Base-by-base conservation (phyloP, 495 filamentous ascomycete genomes). In the Pseudevernia furfuracea region DNA sequence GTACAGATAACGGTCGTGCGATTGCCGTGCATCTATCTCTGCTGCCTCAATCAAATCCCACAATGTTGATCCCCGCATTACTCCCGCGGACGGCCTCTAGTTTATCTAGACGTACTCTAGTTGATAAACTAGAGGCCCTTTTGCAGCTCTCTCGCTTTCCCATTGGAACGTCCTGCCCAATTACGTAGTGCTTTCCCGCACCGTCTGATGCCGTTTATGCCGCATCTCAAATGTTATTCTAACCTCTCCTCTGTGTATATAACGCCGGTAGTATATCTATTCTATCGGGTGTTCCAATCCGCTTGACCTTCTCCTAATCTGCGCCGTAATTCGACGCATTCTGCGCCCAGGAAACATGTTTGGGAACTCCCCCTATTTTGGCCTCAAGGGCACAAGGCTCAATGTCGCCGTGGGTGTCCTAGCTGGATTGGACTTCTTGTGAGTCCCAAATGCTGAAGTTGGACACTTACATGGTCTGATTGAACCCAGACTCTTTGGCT, bases 371-470 rank as follows among this genome's bases (percentile, higher is more conserved):
- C 75, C 71, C 21, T 89, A 82, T 70, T 82, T 88, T 65, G 88
- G 88, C 74, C 83, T 90, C 62, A 80, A 80, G 67, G 88, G 88
- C 77, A 73, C 77, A 46, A 77, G 77, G 72, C 81, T 91, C 43
- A 87, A 89, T 66, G 76, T 86, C 66, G 86, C 85, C 60, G 85
- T 91, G 61, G 85, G 84, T 48, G 68, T 85, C 14, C 79, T 90
- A 58, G 87, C 87, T 56, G 87, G 87, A 67, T 81, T 86, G 68
- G 87, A 89, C 72, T 91, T 91, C 69, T 73, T 89, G 70, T 72
- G 32, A 38, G 37, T 39, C 7, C 14, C 10, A 15, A 0, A 3
- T 17, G 32, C 30, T 17, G 8, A 5, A 4, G 11, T 52, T 32
- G 32, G 11, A 38, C 38, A 0, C 0, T 36, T 43, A 9, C 1